phyloP scores from a whole-genome alignment of 2,329 filamentous ascomycete species.

The Paramyrothecium roridum region DNA sequence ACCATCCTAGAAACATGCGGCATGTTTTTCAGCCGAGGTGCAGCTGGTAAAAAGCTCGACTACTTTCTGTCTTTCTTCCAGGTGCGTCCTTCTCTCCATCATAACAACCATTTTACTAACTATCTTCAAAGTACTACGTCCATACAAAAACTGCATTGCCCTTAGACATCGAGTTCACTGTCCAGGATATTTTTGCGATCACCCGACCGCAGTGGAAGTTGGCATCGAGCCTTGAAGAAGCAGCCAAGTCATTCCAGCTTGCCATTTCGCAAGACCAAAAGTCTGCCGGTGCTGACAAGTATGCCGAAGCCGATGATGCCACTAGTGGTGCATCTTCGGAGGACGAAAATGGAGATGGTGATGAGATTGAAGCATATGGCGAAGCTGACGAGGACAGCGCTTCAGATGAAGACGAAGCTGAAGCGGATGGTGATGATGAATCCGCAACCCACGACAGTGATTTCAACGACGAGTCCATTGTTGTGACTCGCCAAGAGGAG shows the following conservation, averaged over 20 bases:
- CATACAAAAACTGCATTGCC: conserved; percentile 84
- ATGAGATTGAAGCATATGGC: conserved; percentile 60
- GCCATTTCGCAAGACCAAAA: conserved; percentile 91
- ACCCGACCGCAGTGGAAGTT: conserved; percentile 93
- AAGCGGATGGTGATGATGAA: conserved; percentile 40
- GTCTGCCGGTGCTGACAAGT: conserved; percentile 67
- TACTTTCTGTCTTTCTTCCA: conserved; percentile 97
- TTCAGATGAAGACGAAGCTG: conserved; percentile 52
- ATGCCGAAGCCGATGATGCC: conserved; percentile 67
- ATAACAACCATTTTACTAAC: neutral
- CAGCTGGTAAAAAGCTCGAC: conserved; percentile 93
- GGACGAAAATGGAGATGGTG: conserved; percentile 68
- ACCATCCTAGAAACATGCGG: conserved; percentile 93
- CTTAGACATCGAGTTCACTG: conserved; percentile 95
- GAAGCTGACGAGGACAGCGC: conserved; percentile 60
- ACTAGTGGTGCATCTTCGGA: conserved; percentile 71
- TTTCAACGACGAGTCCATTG: conserved; percentile 82
- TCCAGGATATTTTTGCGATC: conserved; percentile 85
- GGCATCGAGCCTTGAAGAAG: conserved; percentile 76
- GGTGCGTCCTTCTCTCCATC: conserved; percentile 34
- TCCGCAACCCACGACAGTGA: conserved; percentile 55
- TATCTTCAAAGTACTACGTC: conserved; percentile 73
- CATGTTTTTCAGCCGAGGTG: conserved; percentile 91
- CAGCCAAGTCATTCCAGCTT: conserved; percentile 76
- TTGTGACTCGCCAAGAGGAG: conserved; percentile 88